Evolutionary conservation across 169 alveolate genomes (phyloP), one percentile per base, ranked within the genome.

Genomic region (Blepharisma undulans): DNA sequence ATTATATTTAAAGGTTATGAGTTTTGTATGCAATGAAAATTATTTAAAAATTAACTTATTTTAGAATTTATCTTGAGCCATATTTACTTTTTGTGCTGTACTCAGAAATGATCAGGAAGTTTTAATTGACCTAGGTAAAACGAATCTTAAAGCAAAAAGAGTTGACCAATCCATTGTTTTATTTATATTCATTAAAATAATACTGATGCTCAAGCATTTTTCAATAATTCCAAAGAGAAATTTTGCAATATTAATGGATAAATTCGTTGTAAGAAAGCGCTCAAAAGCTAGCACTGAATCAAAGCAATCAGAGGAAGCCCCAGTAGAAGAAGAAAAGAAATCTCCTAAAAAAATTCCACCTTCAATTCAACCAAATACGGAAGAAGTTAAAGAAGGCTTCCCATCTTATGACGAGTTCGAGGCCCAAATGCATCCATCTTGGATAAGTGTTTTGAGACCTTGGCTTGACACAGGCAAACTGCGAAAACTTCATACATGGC

Each of bases 391-490:
- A 48, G 66, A 48, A 48, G 66, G 66, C 1, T 48, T 48, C 14
- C 66, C 66, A 3, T 60, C 91, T n/a, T 86, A 86, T 72, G 80
- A 60, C 0, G 33, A 66, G 22, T 86, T 86, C 84, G 72, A 27
- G 27, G 12, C 48, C 14, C 84, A 86, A 86, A n/a, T 86, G 72
- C 84, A 86, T 36, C 61, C 27, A 22, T 71, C 91, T 21, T 86
- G 91, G 91, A 5, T 19, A 71, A 86, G 1, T 22, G 91, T 34
- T 25, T 86, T 86, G 30, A 32, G 72, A 21, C n/a, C 61, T 60
- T 86, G 22, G 32, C 33, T 86, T 4, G 25, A 22, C 25, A 21
- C 61, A 86, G 72, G 72, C 12, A 86, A 34, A 48, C 85, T 86
- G 29, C 60, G 34, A 14, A 32, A 22, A 66, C 61, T 86, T 18